Evolutionary conservation across 148 eudicot genomes (phyloP).

Genomic region (Vaccinium darrowii): DNA sequence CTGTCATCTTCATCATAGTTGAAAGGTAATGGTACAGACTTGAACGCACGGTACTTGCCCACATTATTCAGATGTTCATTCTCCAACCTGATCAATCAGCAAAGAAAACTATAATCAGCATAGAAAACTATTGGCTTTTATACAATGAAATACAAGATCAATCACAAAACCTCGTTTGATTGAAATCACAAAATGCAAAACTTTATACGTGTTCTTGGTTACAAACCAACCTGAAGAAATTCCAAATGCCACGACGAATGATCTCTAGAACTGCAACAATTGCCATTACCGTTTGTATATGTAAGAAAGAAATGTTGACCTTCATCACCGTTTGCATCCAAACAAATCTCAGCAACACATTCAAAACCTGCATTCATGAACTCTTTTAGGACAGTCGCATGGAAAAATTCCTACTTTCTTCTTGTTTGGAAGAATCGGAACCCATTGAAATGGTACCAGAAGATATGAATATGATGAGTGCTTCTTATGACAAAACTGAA

Average conservation of each 20-base stretch:
- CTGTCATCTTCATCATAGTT: neutral
- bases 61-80: neutral
- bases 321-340: slow-evolving; percentile 74
- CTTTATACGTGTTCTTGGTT: neutral
- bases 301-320: slow-evolving; percentile 41
- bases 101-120: neutral
- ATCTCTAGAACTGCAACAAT: slow-evolving; percentile 70
- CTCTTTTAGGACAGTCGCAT: neutral
- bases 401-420: neutral
- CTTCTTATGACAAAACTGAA: neutral
- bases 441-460: neutral
- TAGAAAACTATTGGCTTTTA: neutral
- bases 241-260: slow-evolving; percentile 87
- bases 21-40: neutral
- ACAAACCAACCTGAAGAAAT: slow-evolving; percentile 67
- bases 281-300: slow-evolving; percentile 45
- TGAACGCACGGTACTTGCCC: neutral
- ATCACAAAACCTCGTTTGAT: neutral
- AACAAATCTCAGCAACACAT: slow-evolving; percentile 68
- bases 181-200: neutral
- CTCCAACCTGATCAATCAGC: slow-evolving; percentile 11
- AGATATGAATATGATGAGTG: neutral
- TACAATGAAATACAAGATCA: neutral
- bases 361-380: slow-evolving; percentile 41
- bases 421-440: neutral